phyloP scores from a whole-genome alignment of 1,139 yeast genomes.

The Wickerhamiella infanticola region DNA sequence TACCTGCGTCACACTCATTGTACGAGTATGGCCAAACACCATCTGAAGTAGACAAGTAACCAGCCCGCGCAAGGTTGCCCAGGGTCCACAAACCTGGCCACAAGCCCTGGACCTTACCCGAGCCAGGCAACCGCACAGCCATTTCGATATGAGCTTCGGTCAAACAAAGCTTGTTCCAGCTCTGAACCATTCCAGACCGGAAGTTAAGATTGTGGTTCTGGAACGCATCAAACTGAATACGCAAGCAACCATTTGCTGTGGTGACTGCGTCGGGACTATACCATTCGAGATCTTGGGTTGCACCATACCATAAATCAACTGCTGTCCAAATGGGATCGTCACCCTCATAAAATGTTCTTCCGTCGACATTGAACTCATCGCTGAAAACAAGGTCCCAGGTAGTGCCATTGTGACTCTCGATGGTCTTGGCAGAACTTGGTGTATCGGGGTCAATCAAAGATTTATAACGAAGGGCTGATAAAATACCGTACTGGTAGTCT shows the following conservation, averaged over 20 bases:
- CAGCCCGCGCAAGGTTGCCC: slow-evolving; percentile 78
- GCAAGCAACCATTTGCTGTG: slow-evolving; percentile 51
- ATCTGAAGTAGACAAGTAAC: slow-evolving; percentile 60
- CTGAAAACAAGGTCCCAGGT: slow-evolving; percentile 59
- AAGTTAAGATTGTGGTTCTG: slow-evolving; percentile 56
- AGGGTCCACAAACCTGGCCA: slow-evolving; percentile 91
- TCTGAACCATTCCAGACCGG: slow-evolving; percentile 72
- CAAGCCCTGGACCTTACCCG: slow-evolving; percentile 52
- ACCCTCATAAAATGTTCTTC: slow-evolving; percentile 67
- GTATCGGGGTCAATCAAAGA: slow-evolving; percentile 64
- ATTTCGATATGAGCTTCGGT: slow-evolving; percentile 61
- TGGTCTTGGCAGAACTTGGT: slow-evolving; percentile 37
- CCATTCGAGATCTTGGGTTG: slow-evolving; percentile 78
- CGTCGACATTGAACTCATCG: slow-evolving; percentile 72
- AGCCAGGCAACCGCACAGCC: slow-evolving; percentile 56
- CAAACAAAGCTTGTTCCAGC: slow-evolving; percentile 73
- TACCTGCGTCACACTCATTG: slow-evolving; percentile 70
- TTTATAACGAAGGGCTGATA: slow-evolving; percentile 43
- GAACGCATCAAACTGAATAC: slow-evolving; percentile 57
- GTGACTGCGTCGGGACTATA: slow-evolving; percentile 69
- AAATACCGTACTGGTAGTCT: slow-evolving; percentile 40
- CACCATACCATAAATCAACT: slow-evolving; percentile 60
- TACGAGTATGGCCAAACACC: slow-evolving; percentile 90
- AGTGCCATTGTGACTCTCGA: slow-evolving; percentile 38
- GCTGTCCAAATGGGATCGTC: slow-evolving; percentile 79